Evolutionary conservation across 176 grass and related monocot genomes (phyloP).

Genomic region (Triticum urartu): DNA sequence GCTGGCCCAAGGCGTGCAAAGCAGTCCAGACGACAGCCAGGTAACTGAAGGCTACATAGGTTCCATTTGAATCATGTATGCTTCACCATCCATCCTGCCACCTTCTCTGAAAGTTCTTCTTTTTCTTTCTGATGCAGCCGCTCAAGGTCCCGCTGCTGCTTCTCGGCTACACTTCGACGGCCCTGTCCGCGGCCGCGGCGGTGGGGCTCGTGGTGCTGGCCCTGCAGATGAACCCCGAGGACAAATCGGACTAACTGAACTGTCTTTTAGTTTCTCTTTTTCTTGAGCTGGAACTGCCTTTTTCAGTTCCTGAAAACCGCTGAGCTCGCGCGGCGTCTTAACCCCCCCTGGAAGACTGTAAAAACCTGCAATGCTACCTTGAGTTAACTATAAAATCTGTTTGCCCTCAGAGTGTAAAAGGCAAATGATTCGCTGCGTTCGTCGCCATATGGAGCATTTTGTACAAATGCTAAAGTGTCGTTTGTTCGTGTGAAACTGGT

Average conservation of each 20-base stretch:
- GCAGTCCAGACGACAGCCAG: slow-evolving; percentile 70
- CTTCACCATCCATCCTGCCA: neutral
- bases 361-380: too few species aligned
- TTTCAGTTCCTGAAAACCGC: too few species aligned
- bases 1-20: slow-evolving; percentile 73
- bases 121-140: slow-evolving; percentile 43
- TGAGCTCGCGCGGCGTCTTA: too few species aligned
- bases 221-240: slow-evolving; percentile 57
- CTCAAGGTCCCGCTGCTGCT: slow-evolving; percentile 67
- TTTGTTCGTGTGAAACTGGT: too few species aligned
- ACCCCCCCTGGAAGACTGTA: too few species aligned
- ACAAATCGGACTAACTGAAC: slow-evolving; percentile 43
- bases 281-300: too few species aligned
- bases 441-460: too few species aligned
- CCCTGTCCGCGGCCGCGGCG: slow-evolving; percentile 46
- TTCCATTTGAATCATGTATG: slow-evolving; percentile 9
- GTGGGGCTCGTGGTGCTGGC: slow-evolving; percentile 60
- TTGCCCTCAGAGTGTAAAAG: too few species aligned
- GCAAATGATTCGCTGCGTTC: too few species aligned
- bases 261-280: too few species aligned
- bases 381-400: too few species aligned
- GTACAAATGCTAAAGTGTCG: too few species aligned
- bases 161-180: slow-evolving; percentile 57
- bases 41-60: slow-evolving; percentile 28
- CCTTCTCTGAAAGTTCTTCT: neutral